These are phyloP conservation scores for Eucalyptus urophylla DNA, from an alignment of 345 rosid species.

Conservation along the genomic window DNA sequence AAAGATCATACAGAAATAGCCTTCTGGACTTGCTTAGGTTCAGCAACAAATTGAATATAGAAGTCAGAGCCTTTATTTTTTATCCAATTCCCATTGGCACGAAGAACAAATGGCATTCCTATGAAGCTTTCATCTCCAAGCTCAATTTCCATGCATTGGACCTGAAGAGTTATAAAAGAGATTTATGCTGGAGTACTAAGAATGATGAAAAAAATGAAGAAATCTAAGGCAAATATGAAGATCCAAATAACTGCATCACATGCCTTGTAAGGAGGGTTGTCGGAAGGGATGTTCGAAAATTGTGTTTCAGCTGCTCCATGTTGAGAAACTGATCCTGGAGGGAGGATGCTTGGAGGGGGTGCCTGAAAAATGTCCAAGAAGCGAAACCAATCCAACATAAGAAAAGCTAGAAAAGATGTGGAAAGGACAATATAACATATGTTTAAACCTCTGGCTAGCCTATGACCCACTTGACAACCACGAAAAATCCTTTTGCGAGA, in stretches of 20 bases:
- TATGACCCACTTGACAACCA: not conserved
- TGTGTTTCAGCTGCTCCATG: conserved; percentile 54
- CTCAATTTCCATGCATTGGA: conserved; percentile 64
- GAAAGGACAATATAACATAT: not conserved
- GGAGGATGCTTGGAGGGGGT: conserved; percentile 58
- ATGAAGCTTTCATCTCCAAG: conserved; percentile 55
- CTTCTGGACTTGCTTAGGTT: conserved; percentile 52
- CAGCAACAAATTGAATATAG: conserved; percentile 49
- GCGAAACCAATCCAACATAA: not conserved
- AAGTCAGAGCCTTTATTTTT: conserved; percentile 69
- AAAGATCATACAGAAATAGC: conserved; percentile 18
- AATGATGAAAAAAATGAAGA: not conserved
- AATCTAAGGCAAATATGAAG: not conserved
- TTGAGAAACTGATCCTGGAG: conserved; percentile 61
- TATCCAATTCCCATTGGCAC: conserved; percentile 68
- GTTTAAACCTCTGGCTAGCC: not conserved
- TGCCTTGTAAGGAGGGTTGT: conserved; percentile 55
- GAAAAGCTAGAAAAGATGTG: not conserved
- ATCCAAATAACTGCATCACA: not conserved
- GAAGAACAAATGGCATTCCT: conserved; percentile 94
- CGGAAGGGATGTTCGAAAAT: conserved; percentile 18
- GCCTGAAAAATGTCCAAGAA: conserved; percentile 45
- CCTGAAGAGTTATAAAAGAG: conserved; percentile 29
- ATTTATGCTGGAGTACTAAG: not conserved
- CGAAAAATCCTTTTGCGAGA: not conserved